Conservation (phyloP, 1,284 basidiomycete species). For the Chalciporus piperatoides region DNA sequence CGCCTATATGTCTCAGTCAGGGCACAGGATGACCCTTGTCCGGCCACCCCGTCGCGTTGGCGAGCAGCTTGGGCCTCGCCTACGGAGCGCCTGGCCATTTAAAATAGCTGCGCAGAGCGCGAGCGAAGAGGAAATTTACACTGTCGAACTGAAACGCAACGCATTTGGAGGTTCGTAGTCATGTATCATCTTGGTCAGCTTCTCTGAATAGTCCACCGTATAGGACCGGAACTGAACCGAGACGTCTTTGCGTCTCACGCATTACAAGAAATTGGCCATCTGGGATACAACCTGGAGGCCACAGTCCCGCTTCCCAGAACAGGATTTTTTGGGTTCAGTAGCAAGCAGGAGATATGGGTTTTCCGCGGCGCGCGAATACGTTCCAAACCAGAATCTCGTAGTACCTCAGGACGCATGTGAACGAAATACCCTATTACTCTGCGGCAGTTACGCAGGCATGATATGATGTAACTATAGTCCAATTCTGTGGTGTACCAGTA, state of each 20-base stretch:
- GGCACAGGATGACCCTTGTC: conserved; percentile 53
- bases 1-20: conserved; percentile 54
- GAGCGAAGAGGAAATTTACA: conserved; percentile 46
- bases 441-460: neutral
- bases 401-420: conserved; percentile 23
- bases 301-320: conserved; percentile 42
- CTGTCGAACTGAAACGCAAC: conserved; percentile 45
- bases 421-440: conserved; percentile 5
- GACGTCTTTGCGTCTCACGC: conserved; percentile 42
- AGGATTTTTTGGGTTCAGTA: conserved; percentile 39
- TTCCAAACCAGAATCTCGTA: conserved; percentile 32
- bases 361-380: conserved; percentile 36
- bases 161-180: conserved; percentile 37
- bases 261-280: conserved; percentile 38
- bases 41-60: conserved; percentile 53
- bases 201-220: conserved; percentile 13
- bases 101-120: conserved; percentile 47
- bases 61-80: conserved; percentile 42
- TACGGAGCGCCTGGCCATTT: conserved; percentile 46
- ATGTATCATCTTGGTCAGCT: conserved; percentile 22
- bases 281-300: conserved; percentile 46
- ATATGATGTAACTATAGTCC: neutral
- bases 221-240: conserved; percentile 39
- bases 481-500: conserved; percentile 17
- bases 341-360: conserved; percentile 48